Percentiles rank a stretch among this genome's conserved stretches.
These are phyloP conservation scores for Rhodomyrtus tomentosa DNA, from an alignment of 345 rosid species.

Conservation along the genomic window DNA sequence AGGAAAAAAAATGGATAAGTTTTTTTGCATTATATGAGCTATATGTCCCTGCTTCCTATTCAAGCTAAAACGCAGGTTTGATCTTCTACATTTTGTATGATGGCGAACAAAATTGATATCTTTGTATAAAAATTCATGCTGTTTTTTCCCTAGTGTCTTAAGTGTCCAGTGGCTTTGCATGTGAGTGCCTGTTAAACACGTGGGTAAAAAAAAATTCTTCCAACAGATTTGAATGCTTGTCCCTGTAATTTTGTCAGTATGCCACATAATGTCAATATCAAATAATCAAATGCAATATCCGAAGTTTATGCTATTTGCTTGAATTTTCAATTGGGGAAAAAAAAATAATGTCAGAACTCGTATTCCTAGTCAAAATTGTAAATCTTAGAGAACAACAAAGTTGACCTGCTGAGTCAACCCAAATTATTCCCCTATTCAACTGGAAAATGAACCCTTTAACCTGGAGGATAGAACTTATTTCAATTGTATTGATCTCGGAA, in stretches of 20 bases:
- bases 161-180: neutral
- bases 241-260: neutral
- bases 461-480: neutral
- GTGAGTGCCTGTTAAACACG: neutral
- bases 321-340: neutral
- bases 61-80: neutral
- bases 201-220: neutral
- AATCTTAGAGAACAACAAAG: neutral
- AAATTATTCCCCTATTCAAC: neutral
- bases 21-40: neutral
- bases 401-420: neutral
- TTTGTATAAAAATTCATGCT: neutral
- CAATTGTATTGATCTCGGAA: neutral
- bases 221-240: neutral
- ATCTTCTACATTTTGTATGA: neutral
- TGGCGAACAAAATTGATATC: neutral
- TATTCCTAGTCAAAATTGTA: neutral
- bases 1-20: neutral
- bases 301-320: neutral
- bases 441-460: neutral
- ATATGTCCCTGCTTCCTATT: neutral
- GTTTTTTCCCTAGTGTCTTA: neutral
- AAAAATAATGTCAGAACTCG: neutral
- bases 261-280: neutral
- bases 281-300: neutral